phyloP scores from a whole-genome alignment of 768 basidiomycete genomes.

The Boletellus sp. region DNA sequence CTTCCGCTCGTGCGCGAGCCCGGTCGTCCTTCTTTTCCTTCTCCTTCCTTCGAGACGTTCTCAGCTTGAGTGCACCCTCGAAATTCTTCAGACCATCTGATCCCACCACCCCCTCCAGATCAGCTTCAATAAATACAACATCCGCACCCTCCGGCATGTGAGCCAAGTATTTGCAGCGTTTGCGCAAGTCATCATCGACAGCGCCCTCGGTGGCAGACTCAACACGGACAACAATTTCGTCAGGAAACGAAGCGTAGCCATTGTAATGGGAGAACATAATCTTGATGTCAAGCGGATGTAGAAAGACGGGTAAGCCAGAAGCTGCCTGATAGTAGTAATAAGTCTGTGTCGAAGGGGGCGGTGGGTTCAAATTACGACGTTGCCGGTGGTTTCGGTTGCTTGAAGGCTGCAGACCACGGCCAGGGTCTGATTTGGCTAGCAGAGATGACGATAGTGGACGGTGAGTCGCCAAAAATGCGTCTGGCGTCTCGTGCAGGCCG shows the following conservation, averaged over 20 bases:
- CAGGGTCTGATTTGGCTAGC: constrained; percentile 4
- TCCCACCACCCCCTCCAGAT: constrained; percentile 76
- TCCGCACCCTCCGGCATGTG: constrained; percentile 91
- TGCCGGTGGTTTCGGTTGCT: constrained; percentile 49
- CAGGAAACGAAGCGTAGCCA: constrained; percentile 80
- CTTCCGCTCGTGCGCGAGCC: constrained; percentile 75
- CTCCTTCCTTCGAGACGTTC: constrained; percentile 71
- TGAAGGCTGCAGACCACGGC: constrained; percentile 4
- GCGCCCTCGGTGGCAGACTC: constrained; percentile 72
- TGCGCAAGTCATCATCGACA: constrained; percentile 90
- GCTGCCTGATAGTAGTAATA: constrained; percentile 97
- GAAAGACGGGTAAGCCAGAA: constrained; percentile 85
- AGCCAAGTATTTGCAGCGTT: constrained; percentile 92
- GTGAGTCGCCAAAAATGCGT: constrained; percentile 53
- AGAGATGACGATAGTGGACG: constrained; percentile 13
- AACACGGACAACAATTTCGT: constrained; percentile 74
- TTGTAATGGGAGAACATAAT: constrained; percentile 83
- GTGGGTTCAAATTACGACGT: constrained; percentile 79
- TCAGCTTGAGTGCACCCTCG: constrained; percentile 74
- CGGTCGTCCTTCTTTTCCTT: constrained; percentile 84
- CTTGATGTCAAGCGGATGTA: constrained; percentile 94
- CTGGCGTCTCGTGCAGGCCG: constrained; percentile 44
- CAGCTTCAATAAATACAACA: constrained; percentile 90
- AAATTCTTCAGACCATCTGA: constrained; percentile 74
- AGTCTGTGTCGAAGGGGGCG: constrained; percentile 81